Conservation (phyloP, 2,329 filamentous ascomycete species). For the Lachnellula willkommii region DNA sequence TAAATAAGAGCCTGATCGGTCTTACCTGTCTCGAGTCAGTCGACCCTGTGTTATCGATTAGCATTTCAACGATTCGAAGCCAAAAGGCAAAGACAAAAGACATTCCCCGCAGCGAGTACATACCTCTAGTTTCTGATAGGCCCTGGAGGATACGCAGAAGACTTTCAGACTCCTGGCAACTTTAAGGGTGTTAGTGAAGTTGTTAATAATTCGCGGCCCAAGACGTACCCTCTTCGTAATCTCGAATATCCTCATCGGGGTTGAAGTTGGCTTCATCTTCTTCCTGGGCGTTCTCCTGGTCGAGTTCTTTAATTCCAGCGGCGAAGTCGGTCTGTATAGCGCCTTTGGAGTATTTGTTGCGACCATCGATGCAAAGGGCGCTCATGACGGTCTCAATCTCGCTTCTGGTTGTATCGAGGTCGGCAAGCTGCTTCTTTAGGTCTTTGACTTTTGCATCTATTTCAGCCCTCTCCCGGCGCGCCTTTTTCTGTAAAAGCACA, state of each 20-base stretch:
- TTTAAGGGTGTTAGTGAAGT: not conserved
- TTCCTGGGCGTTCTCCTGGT: constrained; percentile 47
- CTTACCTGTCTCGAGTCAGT: constrained; percentile 43
- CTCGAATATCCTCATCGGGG: constrained; percentile 47
- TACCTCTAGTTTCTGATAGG: constrained; percentile 54
- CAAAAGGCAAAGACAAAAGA: too few relatives aligned
- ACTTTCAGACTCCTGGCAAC: constrained; percentile 53
- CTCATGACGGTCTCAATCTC: constrained; percentile 33
- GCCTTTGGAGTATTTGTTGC: constrained; percentile 51
- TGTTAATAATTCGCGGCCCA: not conserved
- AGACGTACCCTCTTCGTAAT: constrained; percentile 44
- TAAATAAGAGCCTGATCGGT: too few relatives aligned
- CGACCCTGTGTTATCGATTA: constrained; percentile 33
- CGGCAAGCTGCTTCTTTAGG: constrained; percentile 34
- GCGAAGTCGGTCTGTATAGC: constrained; percentile 56
- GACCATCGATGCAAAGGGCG: constrained; percentile 44
- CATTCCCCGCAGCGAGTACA: too few relatives aligned
- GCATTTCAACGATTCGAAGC: too few relatives aligned
- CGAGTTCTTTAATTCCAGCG: constrained; percentile 53
- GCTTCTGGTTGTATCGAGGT: constrained; percentile 24
- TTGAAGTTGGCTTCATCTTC: constrained; percentile 51
- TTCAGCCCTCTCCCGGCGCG: constrained; percentile 29
- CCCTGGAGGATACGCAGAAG: constrained; percentile 59
- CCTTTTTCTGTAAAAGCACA: constrained; percentile 30
- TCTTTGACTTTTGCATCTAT: constrained; percentile 35